Conservation (phyloP, 306 rosid genomes). For the Malus fusca region DNA sequence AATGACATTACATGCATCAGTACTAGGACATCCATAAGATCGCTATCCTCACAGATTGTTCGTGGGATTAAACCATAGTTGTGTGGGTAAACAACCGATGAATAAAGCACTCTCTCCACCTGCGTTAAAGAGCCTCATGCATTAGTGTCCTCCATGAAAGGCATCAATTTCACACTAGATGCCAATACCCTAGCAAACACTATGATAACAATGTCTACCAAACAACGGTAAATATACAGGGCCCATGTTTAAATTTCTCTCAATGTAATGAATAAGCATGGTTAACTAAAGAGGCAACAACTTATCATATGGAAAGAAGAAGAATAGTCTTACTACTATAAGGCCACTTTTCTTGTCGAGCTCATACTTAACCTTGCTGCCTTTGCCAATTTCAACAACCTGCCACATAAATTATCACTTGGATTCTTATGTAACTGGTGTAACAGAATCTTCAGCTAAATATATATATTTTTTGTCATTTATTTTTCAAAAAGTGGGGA, state of each 20-base stretch:
- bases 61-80: conserved; percentile 96
- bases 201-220: not conserved
- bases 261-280: not conserved
- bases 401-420: conserved; percentile 33
- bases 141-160: conserved; percentile 19
- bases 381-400: conserved; percentile 94
- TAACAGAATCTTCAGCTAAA: not conserved
- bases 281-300: not conserved
- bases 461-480: not conserved
- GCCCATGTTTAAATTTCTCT: not conserved
- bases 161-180: not conserved
- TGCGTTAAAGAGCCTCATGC: conserved; percentile 25
- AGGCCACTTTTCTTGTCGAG: conserved; percentile 88
- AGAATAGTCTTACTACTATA: conserved; percentile 53
- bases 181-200: not conserved
- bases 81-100: conserved; percentile 98
- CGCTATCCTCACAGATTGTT: conserved; percentile 92
- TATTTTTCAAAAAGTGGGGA: not conserved
- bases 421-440: not conserved
- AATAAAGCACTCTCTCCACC: conserved; percentile 96
- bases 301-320: not conserved
- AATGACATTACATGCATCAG: conserved; percentile 80
- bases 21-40: conserved; percentile 89
- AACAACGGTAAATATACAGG: not conserved
- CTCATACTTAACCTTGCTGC: conserved; percentile 95